A percentile compares a stretch with the other conserved stretches of the same genome.
These are phyloP conservation scores for Amaranthus tricolor DNA, from an alignment of 179 eudicot genomes.

Conservation along the genomic window DNA sequence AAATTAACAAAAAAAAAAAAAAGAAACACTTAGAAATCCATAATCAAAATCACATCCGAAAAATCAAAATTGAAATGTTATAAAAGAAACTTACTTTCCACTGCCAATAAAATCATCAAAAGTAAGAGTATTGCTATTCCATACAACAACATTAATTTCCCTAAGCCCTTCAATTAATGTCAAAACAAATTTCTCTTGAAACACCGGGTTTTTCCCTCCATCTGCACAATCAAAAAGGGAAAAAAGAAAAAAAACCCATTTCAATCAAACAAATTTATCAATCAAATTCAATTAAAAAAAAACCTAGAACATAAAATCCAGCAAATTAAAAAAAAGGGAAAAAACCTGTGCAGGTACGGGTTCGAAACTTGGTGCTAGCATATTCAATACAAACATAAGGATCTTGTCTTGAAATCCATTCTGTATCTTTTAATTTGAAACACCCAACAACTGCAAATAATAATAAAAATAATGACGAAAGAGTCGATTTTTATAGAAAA, in stretches of 20 bases:
- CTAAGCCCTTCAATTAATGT: slow-evolving; percentile 76
- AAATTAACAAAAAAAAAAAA: neutral
- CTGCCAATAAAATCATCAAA: slow-evolving; percentile 84
- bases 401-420: slow-evolving; percentile 95
- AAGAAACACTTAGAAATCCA: neutral
- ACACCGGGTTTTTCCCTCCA: slow-evolving; percentile 84
- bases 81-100: slow-evolving; percentile 61
- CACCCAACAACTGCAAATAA: slow-evolving; percentile 64
- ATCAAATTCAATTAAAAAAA: slow-evolving; percentile 2
- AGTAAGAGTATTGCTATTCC: slow-evolving; percentile 84
- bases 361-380: slow-evolving; percentile 64
- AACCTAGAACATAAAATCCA: slow-evolving; percentile 9
- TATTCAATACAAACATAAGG: slow-evolving; percentile 88
- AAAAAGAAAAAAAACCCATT: neutral
- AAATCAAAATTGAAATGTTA: slow-evolving; percentile 1
- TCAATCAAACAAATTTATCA: slow-evolving; percentile 3
- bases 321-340: slow-evolving; percentile 7
- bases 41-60: slow-evolving; percentile 10
- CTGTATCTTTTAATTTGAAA: slow-evolving; percentile 81
- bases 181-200: slow-evolving; percentile 89
- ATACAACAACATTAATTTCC: slow-evolving; percentile 63
- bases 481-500: neutral
- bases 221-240: slow-evolving; percentile 36
- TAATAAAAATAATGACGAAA: neutral
- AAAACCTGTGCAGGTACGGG: slow-evolving; percentile 71